These are phyloP conservation scores for Pythium aphanidermatum DNA, from an alignment of 352 stramenopile species.

Conservation along the genomic window DNA sequence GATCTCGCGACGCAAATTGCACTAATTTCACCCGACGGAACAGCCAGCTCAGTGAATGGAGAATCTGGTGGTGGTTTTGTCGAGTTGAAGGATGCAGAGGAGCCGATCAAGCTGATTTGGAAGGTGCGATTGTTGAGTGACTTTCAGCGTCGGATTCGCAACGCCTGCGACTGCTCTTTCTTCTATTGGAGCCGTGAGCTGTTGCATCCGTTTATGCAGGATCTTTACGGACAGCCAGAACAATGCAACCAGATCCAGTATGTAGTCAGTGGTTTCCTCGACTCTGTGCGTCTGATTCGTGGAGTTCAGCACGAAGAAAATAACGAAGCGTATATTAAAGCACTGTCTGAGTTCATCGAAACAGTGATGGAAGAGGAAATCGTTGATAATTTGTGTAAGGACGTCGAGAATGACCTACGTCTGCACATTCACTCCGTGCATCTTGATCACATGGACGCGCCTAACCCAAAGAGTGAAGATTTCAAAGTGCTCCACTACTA, in stretches of 20 bases:
- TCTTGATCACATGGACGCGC: slow-evolving; percentile 80
- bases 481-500: slow-evolving; percentile 85
- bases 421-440: slow-evolving; percentile 86
- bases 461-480: slow-evolving; percentile 77
- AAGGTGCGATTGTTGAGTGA: slow-evolving; percentile 83
- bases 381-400: slow-evolving; percentile 85
- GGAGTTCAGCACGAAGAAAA: slow-evolving; percentile 72
- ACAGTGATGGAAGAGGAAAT: slow-evolving; percentile 83
- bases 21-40: slow-evolving; percentile 55
- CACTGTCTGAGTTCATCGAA: slow-evolving; percentile 78
- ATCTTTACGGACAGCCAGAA: slow-evolving; percentile 76
- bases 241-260: slow-evolving; percentile 84
- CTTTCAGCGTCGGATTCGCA: slow-evolving; percentile 83
- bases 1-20: slow-evolving; percentile 78
- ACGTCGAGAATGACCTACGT: slow-evolving; percentile 93
- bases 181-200: slow-evolving; percentile 92
- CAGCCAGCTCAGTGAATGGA: slow-evolving; percentile 29
- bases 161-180: slow-evolving; percentile 89
- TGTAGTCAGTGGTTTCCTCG: slow-evolving; percentile 70
- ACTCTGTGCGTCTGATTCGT: slow-evolving; percentile 68
- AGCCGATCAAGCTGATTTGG: slow-evolving; percentile 78
- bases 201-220: slow-evolving; percentile 77
- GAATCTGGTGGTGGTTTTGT: slow-evolving; percentile 32
- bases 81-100: slow-evolving; percentile 57
- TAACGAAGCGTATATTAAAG: slow-evolving; percentile 57